Percentiles rank a stretch among this genome's conserved stretches.
Conservation (phyloP, 169 alveolate genomes). For the Pseudocohnilembus persalinus region DNA sequence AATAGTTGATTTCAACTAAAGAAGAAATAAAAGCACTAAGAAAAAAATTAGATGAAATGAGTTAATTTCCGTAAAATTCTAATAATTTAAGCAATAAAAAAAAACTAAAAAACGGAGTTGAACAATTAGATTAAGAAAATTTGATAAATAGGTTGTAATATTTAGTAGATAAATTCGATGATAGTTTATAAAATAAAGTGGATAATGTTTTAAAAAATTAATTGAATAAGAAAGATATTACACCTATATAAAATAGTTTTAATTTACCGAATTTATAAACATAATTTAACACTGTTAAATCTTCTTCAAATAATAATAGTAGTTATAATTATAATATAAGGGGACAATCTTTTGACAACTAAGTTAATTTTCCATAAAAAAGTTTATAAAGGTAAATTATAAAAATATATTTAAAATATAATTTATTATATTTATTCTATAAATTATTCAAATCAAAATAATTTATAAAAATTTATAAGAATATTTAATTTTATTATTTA, state of each 20-base stretch:
- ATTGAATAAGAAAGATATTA: not conserved
- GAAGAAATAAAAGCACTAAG: not conserved
- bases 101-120: not conserved
- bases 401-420: too few relatives aligned
- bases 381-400: not conserved
- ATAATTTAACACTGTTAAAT: not conserved
- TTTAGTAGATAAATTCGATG: not conserved
- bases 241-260: not conserved
- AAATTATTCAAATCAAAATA: too few relatives aligned
- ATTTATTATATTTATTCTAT: too few relatives aligned
- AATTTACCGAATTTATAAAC: not conserved
- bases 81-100: not conserved
- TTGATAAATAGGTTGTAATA: not conserved
- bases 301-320: not conserved
- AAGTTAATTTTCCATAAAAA: not conserved
- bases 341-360: not conserved
- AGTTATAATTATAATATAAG: not conserved
- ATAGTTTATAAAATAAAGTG: too few relatives aligned
- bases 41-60: not conserved
- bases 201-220: not conserved
- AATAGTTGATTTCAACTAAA: not conserved
- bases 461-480: too few relatives aligned
- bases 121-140: too few relatives aligned
- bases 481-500: too few relatives aligned
- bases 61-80: not conserved